phyloP scores from a whole-genome alignment of 371 early-diverging fungal species.

The Mucor indicus region DNA sequence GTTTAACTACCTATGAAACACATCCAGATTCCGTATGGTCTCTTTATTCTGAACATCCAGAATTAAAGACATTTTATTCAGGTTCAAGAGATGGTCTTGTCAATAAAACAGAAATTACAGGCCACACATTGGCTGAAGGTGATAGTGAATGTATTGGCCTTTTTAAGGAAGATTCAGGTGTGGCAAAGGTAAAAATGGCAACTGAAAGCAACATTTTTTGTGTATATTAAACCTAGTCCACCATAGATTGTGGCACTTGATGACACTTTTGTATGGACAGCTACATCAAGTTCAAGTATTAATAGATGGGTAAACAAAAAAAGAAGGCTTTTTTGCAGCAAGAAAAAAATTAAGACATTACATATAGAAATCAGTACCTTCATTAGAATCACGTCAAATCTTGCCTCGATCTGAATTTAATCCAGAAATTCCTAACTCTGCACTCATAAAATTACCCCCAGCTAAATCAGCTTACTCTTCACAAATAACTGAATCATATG shows the following conservation, averaged over 20 bases:
- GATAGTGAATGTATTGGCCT: conserved; percentile 79
- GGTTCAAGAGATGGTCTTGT: conserved; percentile 91
- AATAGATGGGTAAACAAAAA: conserved; percentile 72
- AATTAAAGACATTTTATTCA: conserved; percentile 85
- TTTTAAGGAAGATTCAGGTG: conserved; percentile 79
- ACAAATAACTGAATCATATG: conserved; percentile 29
- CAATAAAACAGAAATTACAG: conserved; percentile 64
- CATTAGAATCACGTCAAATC: conserved; percentile 37
- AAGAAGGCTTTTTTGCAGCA: no score
- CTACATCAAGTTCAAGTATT: conserved; percentile 77
- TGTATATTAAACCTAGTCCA: no score
- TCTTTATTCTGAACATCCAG: conserved; percentile 79
- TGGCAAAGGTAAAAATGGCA: conserved; percentile 61
- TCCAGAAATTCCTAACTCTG: conserved; percentile 40
- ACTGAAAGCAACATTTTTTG: no score
- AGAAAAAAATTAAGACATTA: not conserved
- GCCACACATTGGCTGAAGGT: conserved; percentile 34
- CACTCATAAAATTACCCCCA: conserved; percentile 42
- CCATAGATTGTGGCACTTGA: conserved; percentile 69
- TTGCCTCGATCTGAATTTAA: conserved; percentile 47
- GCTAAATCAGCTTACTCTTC: conserved; percentile 23
- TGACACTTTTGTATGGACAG: conserved; percentile 89
- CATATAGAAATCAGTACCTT: conserved; percentile 55
- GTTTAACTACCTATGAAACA: conserved; percentile 81
- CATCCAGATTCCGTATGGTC: conserved; percentile 92